Conservation (phyloP, 1,139 yeast species). For the Yamadazyma membranifaciens region DNA sequence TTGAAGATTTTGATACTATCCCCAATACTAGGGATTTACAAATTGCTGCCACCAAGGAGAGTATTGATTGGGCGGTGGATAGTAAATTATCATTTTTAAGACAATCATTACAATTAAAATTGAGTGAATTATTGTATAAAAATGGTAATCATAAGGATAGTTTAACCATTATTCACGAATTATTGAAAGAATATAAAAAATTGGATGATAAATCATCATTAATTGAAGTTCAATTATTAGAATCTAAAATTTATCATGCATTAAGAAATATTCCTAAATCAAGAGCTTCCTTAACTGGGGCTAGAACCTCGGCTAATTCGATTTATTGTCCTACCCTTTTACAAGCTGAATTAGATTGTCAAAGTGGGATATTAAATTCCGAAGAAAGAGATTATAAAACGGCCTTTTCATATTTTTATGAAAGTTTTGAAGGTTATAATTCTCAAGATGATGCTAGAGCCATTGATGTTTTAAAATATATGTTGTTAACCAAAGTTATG, state of each 20-base stretch:
- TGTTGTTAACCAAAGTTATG: conserved; percentile 93
- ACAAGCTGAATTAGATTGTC: conserved; percentile 93
- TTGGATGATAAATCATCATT: conserved; percentile 93
- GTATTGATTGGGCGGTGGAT: conserved; percentile 83
- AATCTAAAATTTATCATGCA: conserved; percentile 87
- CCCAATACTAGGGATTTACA: conserved; percentile 71
- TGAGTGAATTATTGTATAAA: conserved; percentile 70
- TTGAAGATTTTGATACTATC: conserved; percentile 73
- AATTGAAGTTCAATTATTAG: conserved; percentile 93
- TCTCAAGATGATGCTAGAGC: conserved; percentile 65
- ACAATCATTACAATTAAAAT: conserved; percentile 81
- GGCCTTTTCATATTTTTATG: conserved; percentile 92
- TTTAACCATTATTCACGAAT: conserved; percentile 63
- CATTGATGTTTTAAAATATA: conserved; percentile 80
- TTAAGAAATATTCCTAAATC: conserved; percentile 90
- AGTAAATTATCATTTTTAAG: conserved; percentile 87
- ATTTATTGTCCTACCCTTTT: conserved; percentile 92
- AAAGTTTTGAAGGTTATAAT: conserved; percentile 86
- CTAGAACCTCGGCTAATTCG: conserved; percentile 94
- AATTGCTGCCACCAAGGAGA: conserved; percentile 69
- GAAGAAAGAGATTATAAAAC: conserved; percentile 97
- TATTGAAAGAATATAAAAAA: conserved; percentile 84
- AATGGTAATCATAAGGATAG: conserved; percentile 71
- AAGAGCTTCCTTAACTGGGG: conserved; percentile 89
- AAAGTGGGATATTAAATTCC: conserved; percentile 94